Percentiles rank a stretch among this genome's conserved stretches.
Evolutionary conservation across 148 eudicot genomes (phyloP).

Genomic region (Cornus suecica): DNA sequence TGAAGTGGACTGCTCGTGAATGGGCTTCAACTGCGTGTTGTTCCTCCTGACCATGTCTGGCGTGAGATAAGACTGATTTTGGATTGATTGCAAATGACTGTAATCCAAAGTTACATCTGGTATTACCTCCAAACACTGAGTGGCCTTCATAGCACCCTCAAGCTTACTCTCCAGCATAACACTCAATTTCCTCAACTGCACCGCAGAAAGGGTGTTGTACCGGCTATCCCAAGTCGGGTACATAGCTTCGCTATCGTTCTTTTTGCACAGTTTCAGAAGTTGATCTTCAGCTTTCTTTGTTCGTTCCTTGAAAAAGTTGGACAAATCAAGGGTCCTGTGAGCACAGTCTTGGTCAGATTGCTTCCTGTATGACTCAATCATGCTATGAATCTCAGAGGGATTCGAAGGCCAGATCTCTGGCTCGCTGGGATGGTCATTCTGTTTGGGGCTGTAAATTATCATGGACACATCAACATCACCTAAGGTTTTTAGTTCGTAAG

Average conservation of each 20-base stretch:
- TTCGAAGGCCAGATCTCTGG: slow-evolving; percentile 3
- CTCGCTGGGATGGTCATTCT: neutral
- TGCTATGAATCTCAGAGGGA: neutral
- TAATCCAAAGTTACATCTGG: no score
- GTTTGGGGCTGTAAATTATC: slow-evolving; percentile 7
- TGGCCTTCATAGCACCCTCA: slow-evolving; percentile 5
- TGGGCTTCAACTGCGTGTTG: no score
- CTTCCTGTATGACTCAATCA: slow-evolving; percentile 12
- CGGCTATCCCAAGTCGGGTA: slow-evolving; percentile 20
- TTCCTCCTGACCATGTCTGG: no score
- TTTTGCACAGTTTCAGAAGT: slow-evolving; percentile 7
- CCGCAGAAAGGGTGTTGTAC: neutral
- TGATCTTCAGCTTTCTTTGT: slow-evolving; percentile 10
- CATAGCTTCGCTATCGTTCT: neutral
- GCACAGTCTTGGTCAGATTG: slow-evolving; percentile 1
- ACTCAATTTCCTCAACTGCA: slow-evolving; percentile 6
- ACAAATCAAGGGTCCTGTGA: neutral
- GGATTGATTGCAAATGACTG: no score
- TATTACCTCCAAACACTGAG: neutral
- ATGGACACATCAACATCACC: slow-evolving; percentile 3
- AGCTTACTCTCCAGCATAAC: slow-evolving; percentile 1
- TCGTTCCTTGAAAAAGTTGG: slow-evolving; percentile 9
- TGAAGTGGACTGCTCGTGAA: no score
- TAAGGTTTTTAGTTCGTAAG: slow-evolving; percentile 8
- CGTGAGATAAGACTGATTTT: no score